Evolutionary conservation across 1,139 yeast genomes (phyloP), one percentile per base, ranked within the genome.

Genomic region (Candida glucosophila): DNA sequence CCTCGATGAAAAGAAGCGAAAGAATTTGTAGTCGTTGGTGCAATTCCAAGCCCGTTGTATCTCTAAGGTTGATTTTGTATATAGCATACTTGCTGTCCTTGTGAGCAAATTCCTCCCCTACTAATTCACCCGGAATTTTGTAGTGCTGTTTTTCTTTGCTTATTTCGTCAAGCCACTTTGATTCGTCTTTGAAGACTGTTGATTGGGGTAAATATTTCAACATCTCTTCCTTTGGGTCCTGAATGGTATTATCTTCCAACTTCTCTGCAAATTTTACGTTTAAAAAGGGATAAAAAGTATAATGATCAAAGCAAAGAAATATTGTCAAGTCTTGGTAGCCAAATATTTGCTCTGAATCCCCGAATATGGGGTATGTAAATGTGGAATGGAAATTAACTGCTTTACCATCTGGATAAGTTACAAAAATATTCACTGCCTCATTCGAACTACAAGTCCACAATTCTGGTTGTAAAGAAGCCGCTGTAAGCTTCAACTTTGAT

Each of bases 361-460:
- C 97, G 57, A 74, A 90, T 9, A 90, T 77, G 3, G 96, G 95
- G 50, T 90, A 90, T 1, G 97, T 88, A 54, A 83, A 88, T 12
- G 57, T 49, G 0, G 98, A 96, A 18, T 66, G 56, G 55, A 79
- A 77, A 23, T 52, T 49, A 4, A 70, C 56, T 10, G 78, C 71
- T 2, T 72, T 68, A 1, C 77, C 76, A 5, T 60, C 52, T 3
- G 69, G 61, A 32, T 74, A 77, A 2, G 80, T 72, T 16, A 61
- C 38, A 29, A 46, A 69, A 8, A 83, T 44, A 26, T 65, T 62
- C 13, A 81, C 49, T 0, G 75, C 77, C 6, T 75, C 77, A 32
- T 75, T 82, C 23, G 93, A 68, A 9, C 80, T 73, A 4, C 53
- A 43, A 0, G 85, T 77, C 90, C 90, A 80, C 10, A 63, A 49